Evolutionary conservation across 257 asterid genomes (phyloP), one percentile per base, ranked within the genome.

Genomic region (Lantana camara): DNA sequence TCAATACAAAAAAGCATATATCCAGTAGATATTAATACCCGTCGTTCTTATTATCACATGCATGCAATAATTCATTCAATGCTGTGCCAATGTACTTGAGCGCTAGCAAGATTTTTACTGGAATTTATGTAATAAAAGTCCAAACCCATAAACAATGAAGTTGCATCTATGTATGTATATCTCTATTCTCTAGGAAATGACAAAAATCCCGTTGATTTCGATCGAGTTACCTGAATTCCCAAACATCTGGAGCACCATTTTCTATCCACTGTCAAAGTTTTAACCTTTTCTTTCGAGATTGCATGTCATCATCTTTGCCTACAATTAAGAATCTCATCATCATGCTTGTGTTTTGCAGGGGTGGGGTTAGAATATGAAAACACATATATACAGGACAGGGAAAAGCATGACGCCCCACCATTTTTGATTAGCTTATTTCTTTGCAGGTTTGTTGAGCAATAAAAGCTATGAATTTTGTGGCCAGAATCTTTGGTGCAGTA

Each of bases 401-500:
- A 34, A n/a, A 58, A 38, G 64, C 35, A 35, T 2, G 40, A 35
- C 1, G 9, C 41, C 66, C 54, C 54, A 60, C 66, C 40, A 41
- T 59, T 21, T 41, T 16, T 29, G 40, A 19, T 59, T 23, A 4
- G 27, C 12, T 6, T 46, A 37, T 37, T 12, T 9, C 6, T 20
- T 56, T 56, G 34, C 32, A 35, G 47, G 32, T 27, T 1, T 0
- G 38, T 9, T 16, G 61, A 53, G 29, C 15, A 59, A 42, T 20
- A 17, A 59, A 59, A 40, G 52, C 52, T 41, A 40, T 41, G 3
- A 60, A 13, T 21, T 42, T 6, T 65, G 55, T 65, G 70, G 55
- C 27, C 70, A 40, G 45, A 53, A 64, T 21, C 38, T 64, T 63
- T 20, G 37, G 50, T 49, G 32, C 60, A 63, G 40, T 21, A 50